Base-by-base conservation (phyloP, 140 eudicot species). In the Ambrosia hybrid region DNA sequence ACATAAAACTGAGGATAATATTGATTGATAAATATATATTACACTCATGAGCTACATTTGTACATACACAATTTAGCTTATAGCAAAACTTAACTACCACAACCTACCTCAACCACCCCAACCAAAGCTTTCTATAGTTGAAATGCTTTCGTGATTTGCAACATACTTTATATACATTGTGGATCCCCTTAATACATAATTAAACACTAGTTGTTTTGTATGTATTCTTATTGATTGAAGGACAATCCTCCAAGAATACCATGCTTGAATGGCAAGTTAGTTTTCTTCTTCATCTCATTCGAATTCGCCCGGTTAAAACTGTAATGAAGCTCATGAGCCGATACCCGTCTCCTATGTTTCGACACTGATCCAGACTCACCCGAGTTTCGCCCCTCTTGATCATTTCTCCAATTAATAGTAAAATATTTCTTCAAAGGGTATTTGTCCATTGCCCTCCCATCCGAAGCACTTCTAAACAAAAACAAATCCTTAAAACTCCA, bases 391-490 rank as follows among this genome's bases (percentile, higher is more conserved):
- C 51, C 46, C 11, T 80, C 95, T 1, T 76, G 75, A 33, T 85
- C 86, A 0, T 76, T 79, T 66, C 61, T 74, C 67, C 85, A 21
- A 52, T 75, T 46, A 6, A 76, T 21, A 0, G 75, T 38, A 0
- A 90, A 66, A 74, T 82, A 85, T 66, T 89, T 92, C 86, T 82
- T 92, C 41, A 87, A 62, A 1, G 96, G 95, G 72, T 92, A 86
- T 66, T 81, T 87, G 7, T 83, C 96, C 67, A 84, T 75, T 72
- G 98, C 87, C 34, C 95, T 79, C 13, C 98, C 98, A 53, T 92
- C 98, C 21, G 98, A 92, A 72, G 91, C 89, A 46, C 98, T 92
- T 38, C 98, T 81, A 41, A 92, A 92, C 87, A 89, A 72, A 65
- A 92, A 84, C 9, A 89, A 77, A 74, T 92, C 95, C 78, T 70